These are phyloP conservation scores for Huntiella moniliformis DNA, from an alignment of 2,329 filamentous ascomycete genomes.

Conservation along the genomic window DNA sequence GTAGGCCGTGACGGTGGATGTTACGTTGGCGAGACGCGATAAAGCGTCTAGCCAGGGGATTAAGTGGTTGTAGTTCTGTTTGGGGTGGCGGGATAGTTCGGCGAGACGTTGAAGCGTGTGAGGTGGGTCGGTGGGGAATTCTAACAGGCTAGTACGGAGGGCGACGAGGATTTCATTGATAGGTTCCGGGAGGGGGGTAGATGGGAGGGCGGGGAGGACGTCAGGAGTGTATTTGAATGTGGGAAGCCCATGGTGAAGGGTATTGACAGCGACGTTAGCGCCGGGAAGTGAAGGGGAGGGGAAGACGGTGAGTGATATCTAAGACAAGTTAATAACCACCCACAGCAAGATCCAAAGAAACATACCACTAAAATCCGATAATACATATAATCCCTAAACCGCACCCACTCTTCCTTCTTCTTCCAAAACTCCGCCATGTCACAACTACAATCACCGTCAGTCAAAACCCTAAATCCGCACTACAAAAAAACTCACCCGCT, in stretches of 20 bases:
- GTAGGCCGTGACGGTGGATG: constrained; percentile 61
- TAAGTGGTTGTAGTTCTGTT: constrained; percentile 60
- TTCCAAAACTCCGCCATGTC: too few relatives aligned
- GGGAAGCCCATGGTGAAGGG: too few relatives aligned
- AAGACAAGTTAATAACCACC: not conserved
- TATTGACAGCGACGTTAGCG: constrained; percentile 1
- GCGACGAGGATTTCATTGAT: constrained; percentile 42
- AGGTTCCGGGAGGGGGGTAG: constrained; percentile 37
- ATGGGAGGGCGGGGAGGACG: constrained; percentile 1
- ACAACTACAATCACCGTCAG: too few relatives aligned
- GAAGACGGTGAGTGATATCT: constrained; percentile 8
- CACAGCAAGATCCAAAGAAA: too few relatives aligned
- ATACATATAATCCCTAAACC: too few relatives aligned
- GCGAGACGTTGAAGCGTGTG: constrained; percentile 85
- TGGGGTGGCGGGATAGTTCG: constrained; percentile 65
- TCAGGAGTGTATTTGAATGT: not conserved
- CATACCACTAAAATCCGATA: too few relatives aligned
- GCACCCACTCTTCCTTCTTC: too few relatives aligned
- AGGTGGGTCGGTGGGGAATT: constrained; percentile 59
- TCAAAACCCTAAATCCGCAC: too few relatives aligned
- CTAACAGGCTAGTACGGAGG: constrained; percentile 42
- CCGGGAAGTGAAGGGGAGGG: constrained; percentile 6
- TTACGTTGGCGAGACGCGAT: constrained; percentile 78
- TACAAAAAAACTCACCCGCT: too few relatives aligned
- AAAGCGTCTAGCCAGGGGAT: constrained; percentile 77